Conservation (phyloP, 2,329 filamentous ascomycete genomes). For the Paecilomyces dactylethromorphus region DNA sequence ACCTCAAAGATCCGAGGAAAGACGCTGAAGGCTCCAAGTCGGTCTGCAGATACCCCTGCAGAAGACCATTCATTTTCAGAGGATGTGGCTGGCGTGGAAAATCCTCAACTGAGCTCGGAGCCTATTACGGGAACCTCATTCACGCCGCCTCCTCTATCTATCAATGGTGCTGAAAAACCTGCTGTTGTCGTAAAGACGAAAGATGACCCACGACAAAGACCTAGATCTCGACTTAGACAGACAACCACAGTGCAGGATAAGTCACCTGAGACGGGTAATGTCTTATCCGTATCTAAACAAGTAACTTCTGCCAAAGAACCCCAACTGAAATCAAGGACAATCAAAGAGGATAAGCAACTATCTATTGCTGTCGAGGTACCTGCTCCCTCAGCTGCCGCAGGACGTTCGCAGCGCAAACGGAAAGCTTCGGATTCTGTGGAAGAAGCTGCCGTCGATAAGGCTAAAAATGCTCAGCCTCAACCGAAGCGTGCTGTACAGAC, state of each 20-base stretch:
- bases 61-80: neutral
- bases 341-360: neutral
- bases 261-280: neutral
- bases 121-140: neutral
- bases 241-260: neutral
- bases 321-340: neutral
- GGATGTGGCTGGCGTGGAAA: slow-evolving; percentile 5
- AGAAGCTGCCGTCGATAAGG: neutral
- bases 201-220: neutral
- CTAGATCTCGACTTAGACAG: neutral
- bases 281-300: neutral
- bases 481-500: neutral
- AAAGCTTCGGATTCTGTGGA: neutral
- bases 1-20: neutral
- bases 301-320: neutral
- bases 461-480: neutral
- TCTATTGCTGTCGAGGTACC: slow-evolving; percentile 7
- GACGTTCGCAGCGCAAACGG: neutral
- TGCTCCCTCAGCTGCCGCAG: neutral
- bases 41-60: slow-evolving; percentile 7
- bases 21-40: neutral
- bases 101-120: neutral
- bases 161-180: neutral
- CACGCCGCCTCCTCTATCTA: neutral
- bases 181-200: neutral